Conservation (phyloP, 108 stramenopile species). For the Schizochytrium sp. region DNA sequence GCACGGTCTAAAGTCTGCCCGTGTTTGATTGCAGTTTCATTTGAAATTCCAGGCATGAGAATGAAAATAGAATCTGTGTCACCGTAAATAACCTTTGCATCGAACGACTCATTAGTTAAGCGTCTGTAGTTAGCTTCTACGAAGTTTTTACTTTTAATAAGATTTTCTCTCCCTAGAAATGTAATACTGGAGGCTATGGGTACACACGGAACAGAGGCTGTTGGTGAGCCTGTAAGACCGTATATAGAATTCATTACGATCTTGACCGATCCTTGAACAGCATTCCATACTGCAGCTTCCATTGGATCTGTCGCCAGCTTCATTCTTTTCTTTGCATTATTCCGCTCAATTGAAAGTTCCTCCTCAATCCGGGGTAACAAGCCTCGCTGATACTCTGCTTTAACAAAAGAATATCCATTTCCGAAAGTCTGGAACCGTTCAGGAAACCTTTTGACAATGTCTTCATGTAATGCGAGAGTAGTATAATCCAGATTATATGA, state of each 20-base stretch:
- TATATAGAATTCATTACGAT: constrained; percentile 8
- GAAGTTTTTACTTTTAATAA: not conserved
- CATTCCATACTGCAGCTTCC: not conserved
- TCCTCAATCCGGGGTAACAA: not conserved
- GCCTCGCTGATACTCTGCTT: not conserved
- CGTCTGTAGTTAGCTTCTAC: not conserved
- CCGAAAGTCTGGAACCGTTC: not conserved
- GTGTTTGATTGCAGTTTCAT: not conserved
- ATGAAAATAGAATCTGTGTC: constrained; percentile 23
- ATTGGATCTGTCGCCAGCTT: not conserved
- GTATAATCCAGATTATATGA: constrained; percentile 96
- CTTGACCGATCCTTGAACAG: not conserved
- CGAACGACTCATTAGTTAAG: not conserved
- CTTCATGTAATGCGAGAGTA: constrained; percentile 67
- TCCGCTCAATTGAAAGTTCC: not conserved
- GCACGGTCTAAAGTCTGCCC: not conserved
- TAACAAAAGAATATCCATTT: not conserved
- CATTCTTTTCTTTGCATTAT: constrained; percentile 4
- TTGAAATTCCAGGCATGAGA: not conserved
- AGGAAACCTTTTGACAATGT: not conserved
- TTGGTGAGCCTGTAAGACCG: not conserved
- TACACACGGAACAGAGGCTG: not conserved
- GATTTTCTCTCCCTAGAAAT: not conserved
- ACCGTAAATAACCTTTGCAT: not conserved
- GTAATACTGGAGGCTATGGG: constrained; percentile 7